Evolutionary conservation across 1,139 yeast species (phyloP), one percentile per base, ranked within the genome.

Genomic region (Saccharomyces uvarum): DNA sequence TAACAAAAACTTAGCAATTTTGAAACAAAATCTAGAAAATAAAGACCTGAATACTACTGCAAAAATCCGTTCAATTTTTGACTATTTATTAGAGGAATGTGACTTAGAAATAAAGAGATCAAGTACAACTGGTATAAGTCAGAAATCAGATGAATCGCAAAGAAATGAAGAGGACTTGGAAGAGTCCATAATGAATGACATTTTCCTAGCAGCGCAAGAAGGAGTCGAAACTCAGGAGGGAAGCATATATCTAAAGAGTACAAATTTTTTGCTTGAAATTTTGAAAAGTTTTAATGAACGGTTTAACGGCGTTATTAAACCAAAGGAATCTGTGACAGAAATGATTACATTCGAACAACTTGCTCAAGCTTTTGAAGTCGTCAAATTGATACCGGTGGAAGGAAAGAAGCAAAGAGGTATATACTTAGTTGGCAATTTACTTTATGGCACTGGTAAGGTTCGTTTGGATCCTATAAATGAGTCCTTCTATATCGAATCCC

Each of bases 401-500:
- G 55, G 52, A 11, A 47, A 56, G 48, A 58, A 63, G 33, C 54
- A 55, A 13, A 55, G 60, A 51, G 70, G 70, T 1, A 53, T 67
- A 5, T 60, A 58, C 41, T 54, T 65, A 6, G 54, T 69, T 1
- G 70, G 67, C 0, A 62, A 61, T 13, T 52, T 68, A 46, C 48
- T 69, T 11, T 69, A 68, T 53, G 54, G 63, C 3, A 48, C 56
- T 2, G 62, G 61, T 1, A 64, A 61, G n/a, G 66, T 68, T 13
- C 57, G 66, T 52, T 56, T 69, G 63, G 72, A 69, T 55, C 70
- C 71, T 2, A 62, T 68, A 11, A 69, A 68, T 54, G 71, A 68
- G 56, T 68, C 72, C 1, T 66, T 66, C 41, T 68, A 65, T 51
- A 66, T 69, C n/a, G 68, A 67, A 48, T 54, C 74, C 1, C 56